Conservation (phyloP, 768 basidiomycete genomes). For the Trametes punicea region DNA sequence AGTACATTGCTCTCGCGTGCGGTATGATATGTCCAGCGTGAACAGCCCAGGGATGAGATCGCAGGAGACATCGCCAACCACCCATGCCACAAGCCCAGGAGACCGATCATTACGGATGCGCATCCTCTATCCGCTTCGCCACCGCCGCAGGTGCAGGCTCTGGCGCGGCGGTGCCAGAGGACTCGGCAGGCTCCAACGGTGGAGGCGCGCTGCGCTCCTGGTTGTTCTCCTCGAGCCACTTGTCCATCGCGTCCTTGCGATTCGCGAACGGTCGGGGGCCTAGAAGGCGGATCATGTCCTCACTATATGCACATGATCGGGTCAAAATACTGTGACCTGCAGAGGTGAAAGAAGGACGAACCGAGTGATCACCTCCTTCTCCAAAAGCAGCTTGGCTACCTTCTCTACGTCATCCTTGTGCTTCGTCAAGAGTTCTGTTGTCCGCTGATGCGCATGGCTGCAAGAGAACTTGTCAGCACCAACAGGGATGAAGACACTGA, state of each 20-base stretch:
- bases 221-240: slow-evolving; percentile 86
- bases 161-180: neutral
- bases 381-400: slow-evolving; percentile 84
- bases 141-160: slow-evolving; percentile 48
- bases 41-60: slow-evolving; percentile 19
- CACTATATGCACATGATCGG: slow-evolving; percentile 44
- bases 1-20: slow-evolving; percentile 18
- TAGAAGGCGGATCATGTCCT: slow-evolving; percentile 82
- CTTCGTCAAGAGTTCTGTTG: slow-evolving; percentile 72
- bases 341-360: slow-evolving; percentile 33
- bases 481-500: neutral
- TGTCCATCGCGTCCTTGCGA: slow-evolving; percentile 90
- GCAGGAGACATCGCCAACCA: slow-evolving; percentile 1
- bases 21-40: slow-evolving; percentile 16
- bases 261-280: slow-evolving; percentile 81
- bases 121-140: slow-evolving; percentile 38
- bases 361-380: slow-evolving; percentile 96
- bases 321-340: neutral
- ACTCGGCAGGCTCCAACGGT: slow-evolving; percentile 44
- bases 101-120: slow-evolving; percentile 2
- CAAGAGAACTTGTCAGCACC: slow-evolving; percentile 13
- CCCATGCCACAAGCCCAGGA: neutral
- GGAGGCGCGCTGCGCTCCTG: slow-evolving; percentile 60
- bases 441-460: slow-evolving; percentile 78
- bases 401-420: slow-evolving; percentile 90